Percentiles rank a stretch among this genome's conserved stretches.
Evolutionary conservation across 805 yeast species (phyloP).

Genomic region (Clavispora santaluciae): DNA sequence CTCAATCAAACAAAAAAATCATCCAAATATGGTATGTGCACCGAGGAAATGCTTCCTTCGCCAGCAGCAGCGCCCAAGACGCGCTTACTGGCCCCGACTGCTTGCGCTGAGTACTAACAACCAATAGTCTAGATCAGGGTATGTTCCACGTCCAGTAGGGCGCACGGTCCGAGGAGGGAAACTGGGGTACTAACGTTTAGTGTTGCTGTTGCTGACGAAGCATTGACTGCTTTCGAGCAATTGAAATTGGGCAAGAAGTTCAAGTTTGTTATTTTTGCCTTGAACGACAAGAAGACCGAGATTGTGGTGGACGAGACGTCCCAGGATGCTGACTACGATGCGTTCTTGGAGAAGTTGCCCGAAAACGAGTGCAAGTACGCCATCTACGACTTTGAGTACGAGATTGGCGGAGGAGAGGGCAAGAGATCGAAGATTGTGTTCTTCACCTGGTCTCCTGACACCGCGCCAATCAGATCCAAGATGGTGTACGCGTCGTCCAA

Average conservation of each 20-base stretch:
- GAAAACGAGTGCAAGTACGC: conserved; percentile 97
- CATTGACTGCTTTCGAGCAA: conserved; percentile 90
- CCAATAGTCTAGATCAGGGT: conserved; percentile 22
- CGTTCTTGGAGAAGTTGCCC: conserved; percentile 82
- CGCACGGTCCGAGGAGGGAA: background rate
- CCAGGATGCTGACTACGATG: conserved; percentile 68
- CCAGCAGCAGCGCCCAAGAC: background rate
- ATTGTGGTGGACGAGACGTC: conserved; percentile 88
- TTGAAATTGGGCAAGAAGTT: conserved; percentile 88
- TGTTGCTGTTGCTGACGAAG: conserved; percentile 64
- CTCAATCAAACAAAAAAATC: conserved; percentile 1
- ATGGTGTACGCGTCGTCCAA: conserved; percentile 99
- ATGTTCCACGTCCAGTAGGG: conserved; percentile 10
- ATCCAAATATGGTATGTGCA: conserved; percentile 10
- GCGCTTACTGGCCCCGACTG: too few species aligned
- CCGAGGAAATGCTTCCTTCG: background rate
- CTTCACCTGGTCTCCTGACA: conserved; percentile 95
- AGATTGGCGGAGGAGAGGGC: conserved; percentile 85
- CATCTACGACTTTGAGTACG: conserved; percentile 94
- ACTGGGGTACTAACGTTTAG: conserved; percentile 24
- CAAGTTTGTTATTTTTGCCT: conserved; percentile 76
- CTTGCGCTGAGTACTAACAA: conserved; percentile 9
- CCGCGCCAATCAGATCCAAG: conserved; percentile 91
- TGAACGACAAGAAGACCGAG: conserved; percentile 84
- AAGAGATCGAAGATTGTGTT: conserved; percentile 74